Conservation (phyloP, 352 stramenopile genomes). For the Phytophthora pistaciae region DNA sequence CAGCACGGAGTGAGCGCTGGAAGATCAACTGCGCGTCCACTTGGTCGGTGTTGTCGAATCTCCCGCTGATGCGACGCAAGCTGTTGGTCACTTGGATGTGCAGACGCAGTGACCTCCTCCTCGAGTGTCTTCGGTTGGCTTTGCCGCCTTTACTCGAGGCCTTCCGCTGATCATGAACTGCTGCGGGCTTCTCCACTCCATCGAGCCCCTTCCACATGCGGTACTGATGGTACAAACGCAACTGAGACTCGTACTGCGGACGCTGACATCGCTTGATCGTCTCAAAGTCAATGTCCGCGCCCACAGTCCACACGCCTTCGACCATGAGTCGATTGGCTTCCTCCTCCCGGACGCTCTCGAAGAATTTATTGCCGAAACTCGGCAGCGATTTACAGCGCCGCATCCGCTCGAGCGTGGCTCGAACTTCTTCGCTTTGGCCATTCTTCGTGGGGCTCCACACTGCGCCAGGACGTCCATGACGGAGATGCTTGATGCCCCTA, state of each 20-base stretch:
- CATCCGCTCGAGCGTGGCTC: not conserved
- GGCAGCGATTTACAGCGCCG: not conserved
- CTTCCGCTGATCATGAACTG: not conserved
- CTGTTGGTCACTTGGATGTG: not conserved
- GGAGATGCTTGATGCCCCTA: not conserved
- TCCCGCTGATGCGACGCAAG: not conserved
- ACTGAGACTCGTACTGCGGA: slow-evolving; percentile 61
- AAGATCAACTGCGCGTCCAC: not conserved
- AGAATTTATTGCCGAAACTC: not conserved
- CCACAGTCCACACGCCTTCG: not conserved
- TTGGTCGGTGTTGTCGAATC: not conserved
- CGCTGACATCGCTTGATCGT: slow-evolving; percentile 66
- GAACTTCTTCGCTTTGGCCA: not conserved
- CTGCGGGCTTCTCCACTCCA: not conserved
- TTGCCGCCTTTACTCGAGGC: not conserved
- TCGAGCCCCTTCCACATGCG: slow-evolving; percentile 37
- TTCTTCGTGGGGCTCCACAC: not conserved
- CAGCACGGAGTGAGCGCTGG: not conserved
- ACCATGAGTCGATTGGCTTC: not conserved
- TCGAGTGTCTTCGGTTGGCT: not conserved
- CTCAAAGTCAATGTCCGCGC: slow-evolving; percentile 58
- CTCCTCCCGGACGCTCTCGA: not conserved
- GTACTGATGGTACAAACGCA: slow-evolving; percentile 53
- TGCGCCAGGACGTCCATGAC: not conserved
- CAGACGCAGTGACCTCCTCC: not conserved